A percentile compares a stretch with the other conserved stretches of the same genome.
Conservation (phyloP, 805 yeast genomes). For the Torulaspora quercuum region DNA sequence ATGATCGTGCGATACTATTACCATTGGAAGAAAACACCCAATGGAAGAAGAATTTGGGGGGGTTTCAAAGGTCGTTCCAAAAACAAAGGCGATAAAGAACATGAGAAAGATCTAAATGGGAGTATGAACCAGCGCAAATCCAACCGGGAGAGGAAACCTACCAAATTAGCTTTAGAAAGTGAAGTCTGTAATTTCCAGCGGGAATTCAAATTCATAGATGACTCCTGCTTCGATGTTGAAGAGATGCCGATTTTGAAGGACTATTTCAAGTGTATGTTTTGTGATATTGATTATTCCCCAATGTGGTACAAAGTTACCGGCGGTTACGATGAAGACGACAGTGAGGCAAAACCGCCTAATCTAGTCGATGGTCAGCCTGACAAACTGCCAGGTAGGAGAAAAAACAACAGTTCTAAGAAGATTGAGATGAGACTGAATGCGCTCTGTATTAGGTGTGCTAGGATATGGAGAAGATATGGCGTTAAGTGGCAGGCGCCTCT, state of each 20-base stretch:
- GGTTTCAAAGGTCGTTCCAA: conserved; percentile 67
- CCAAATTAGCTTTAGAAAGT: conserved; percentile 15
- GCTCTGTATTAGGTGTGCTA: conserved; percentile 81
- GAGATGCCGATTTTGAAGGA: conserved; percentile 43
- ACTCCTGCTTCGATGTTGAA: conserved; percentile 57
- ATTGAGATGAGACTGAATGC: conserved; percentile 46
- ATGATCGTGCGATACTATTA: conserved; percentile 86
- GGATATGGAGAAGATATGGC: conserved; percentile 88
- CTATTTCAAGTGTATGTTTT: conserved; percentile 64
- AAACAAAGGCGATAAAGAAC: conserved; percentile 43
- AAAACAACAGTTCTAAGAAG: not conserved
- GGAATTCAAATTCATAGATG: conserved; percentile 40
- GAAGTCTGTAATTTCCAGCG: conserved; percentile 12
- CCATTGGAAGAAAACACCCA: conserved; percentile 82
- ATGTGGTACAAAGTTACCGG: conserved; percentile 38
- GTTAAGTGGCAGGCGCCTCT: conserved; percentile 79
- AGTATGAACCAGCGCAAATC: conserved; percentile 7
- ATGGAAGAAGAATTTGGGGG: conserved; percentile 79
- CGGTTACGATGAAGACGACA: conserved; percentile 31
- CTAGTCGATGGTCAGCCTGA: conserved; percentile 21
- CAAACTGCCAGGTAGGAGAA: conserved; percentile 12
- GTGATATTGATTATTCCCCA: conserved; percentile 44
- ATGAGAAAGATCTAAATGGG: conserved; percentile 18
- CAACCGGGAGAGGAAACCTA: conserved; percentile 14
- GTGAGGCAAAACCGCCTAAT: conserved; percentile 23